Conservation (phyloP, 305 asterid species). For the Withania somnifera region DNA sequence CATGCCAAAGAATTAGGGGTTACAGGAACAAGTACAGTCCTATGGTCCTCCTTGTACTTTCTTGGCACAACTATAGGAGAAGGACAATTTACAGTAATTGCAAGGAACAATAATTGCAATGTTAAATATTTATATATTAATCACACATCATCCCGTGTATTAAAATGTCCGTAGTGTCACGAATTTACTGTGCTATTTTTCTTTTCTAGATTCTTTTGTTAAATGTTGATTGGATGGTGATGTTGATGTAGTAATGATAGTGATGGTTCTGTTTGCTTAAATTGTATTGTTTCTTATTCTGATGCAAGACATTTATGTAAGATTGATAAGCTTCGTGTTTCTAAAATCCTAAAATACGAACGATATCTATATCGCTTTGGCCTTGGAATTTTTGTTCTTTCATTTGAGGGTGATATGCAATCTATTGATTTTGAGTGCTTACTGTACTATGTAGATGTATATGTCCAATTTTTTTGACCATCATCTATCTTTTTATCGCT, state of each 20-base stretch:
- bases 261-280: not conserved
- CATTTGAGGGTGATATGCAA: not conserved
- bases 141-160: not conserved
- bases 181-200: not conserved
- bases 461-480: not conserved
- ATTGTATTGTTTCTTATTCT: not conserved
- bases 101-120: too few relatives aligned
- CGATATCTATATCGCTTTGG: not conserved
- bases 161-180: not conserved
- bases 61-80: too few relatives aligned
- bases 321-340: not conserved
- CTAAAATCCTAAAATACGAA: not conserved
- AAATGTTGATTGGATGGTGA: not conserved
- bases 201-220: not conserved
- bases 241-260: not conserved
- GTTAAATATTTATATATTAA: too few relatives aligned
- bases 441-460: not conserved
- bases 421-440: not conserved
- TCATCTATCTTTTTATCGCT: not conserved
- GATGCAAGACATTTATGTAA: not conserved
- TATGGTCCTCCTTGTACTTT: too few relatives aligned
- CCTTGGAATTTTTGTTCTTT: not conserved
- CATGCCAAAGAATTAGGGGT: too few relatives aligned
- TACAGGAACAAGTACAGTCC: too few relatives aligned
- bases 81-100: too few relatives aligned